Conservation (phyloP, 441 rosid species). For the Adansonia grandidieri region DNA sequence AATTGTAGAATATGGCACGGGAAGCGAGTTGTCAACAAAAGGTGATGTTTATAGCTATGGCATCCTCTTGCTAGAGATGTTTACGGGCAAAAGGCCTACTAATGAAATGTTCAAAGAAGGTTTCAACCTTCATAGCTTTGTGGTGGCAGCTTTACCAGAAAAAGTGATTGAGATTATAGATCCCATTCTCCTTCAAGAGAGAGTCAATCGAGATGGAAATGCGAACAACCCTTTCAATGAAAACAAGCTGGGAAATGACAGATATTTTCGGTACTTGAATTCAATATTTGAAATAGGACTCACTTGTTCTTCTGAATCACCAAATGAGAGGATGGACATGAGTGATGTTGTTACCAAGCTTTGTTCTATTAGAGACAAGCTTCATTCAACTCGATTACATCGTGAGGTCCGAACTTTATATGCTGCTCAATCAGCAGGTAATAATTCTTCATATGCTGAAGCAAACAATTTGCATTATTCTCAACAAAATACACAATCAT, state of each 20-base stretch:
- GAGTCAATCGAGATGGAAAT: not conserved
- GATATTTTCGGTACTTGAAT: not conserved
- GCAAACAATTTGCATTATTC: not conserved
- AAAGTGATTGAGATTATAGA: not conserved
- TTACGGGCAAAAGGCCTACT: not conserved
- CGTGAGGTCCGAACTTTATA: not conserved
- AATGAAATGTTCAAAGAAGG: conserved; percentile 6
- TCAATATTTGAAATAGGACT: conserved; percentile 6
- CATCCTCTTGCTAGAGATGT: not conserved
- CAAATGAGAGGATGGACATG: not conserved
- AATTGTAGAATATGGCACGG: conserved; percentile 2
- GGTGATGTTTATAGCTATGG: conserved; percentile 13
- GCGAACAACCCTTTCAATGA: not conserved
- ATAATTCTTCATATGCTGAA: not conserved
- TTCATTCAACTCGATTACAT: not conserved
- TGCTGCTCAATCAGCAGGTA: not conserved
- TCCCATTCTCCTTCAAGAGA: conserved; percentile 12
- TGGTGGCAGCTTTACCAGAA: not conserved
- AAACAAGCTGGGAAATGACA: not conserved
- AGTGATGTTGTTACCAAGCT: conserved; percentile 1
- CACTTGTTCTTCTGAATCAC: conserved; percentile 18
- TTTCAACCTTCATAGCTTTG: not conserved
- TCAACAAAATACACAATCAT: not conserved
- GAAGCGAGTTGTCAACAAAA: not conserved
- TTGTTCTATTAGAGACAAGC: conserved; percentile 13